Evolutionary conservation across 2,329 filamentous ascomycete genomes (phyloP).

Genomic region (Beauveria rudraprayagi): DNA sequence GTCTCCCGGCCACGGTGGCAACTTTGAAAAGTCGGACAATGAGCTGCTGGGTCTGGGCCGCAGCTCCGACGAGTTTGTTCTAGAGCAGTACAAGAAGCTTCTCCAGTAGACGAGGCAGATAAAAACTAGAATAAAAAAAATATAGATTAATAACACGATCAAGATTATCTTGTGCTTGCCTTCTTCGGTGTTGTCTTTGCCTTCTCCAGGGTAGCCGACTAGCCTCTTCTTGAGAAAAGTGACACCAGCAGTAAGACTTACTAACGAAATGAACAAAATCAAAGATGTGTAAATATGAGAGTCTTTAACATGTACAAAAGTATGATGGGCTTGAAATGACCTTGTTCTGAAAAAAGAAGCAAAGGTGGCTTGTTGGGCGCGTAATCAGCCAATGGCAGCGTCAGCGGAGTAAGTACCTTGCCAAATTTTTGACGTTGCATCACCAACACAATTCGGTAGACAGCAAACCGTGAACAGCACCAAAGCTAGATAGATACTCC

Average conservation of each 20-base stretch:
- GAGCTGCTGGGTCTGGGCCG: constrained; percentile 37
- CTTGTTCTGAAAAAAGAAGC: no score
- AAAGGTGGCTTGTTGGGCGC: background rate
- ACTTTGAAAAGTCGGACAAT: constrained; percentile 32
- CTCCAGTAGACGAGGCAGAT: background rate
- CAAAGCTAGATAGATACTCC: no score
- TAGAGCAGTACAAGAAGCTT: constrained; percentile 21
- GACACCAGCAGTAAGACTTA: no score
- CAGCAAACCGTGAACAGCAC: background rate
- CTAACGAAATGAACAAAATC: background rate
- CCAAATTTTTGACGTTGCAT: no score
- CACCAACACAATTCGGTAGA: background rate
- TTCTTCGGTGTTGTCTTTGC: background rate
- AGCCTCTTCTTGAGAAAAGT: no score
- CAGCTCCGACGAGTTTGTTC: constrained; percentile 32
- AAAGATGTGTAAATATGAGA: no score
- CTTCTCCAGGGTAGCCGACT: background rate
- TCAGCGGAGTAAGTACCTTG: background rate
- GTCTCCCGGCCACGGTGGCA: constrained; percentile 24
- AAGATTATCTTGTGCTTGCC: background rate
- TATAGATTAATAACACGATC: background rate
- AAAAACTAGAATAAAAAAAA: background rate
- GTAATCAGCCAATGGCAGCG: background rate
- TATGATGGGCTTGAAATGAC: no score
- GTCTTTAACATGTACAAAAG: no score